Evolutionary conservation across 352 stramenopile species (phyloP), one percentile per base, ranked within the genome.

Genomic region (Hyaloperonospora arabidopsidis): DNA sequence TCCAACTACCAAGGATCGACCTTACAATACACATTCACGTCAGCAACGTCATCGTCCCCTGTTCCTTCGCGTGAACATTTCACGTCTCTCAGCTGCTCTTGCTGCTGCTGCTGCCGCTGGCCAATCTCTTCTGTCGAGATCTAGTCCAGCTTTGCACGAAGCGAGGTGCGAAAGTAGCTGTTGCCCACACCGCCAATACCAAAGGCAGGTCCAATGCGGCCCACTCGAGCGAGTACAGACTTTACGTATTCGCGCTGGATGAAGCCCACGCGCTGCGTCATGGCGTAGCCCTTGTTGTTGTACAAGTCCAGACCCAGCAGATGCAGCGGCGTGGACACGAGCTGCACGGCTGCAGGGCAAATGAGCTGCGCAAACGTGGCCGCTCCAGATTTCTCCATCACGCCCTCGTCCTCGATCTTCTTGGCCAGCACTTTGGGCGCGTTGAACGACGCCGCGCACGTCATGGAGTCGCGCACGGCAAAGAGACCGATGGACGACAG

Each of bases 171-270:
- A 54, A 76, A 85, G 67, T 75, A 81, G 18, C 54, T 74, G 70
- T 96, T 96, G 51, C 86, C 84, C 35, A 96, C 78, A 23, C 87
- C 87, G 3, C 87, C 87, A 49, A 96, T 83, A 15, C 87, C 87
- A 54, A 95, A 96, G 5, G 87, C 87, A 36, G 87, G 87, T 17
- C 83, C 85, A 44, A 96, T 95, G 38, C 87, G 86, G 1, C 67
- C 81, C 32, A 96, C 87, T 34, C 87, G 80, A 18, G 87, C 87
- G 8, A 80, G 25, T 1, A 85, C 84, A 5, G 86, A 95, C 61
- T 90, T 92, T 54, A 87, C 3, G 58, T 95, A 96, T 62, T 95
- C 85, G 28, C 78, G 74, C 52, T 70, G 57, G 4, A 96, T 50
- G 51, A 96, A 94, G 5, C 32, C 49, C 48, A 74, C 40, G 38